Evolutionary conservation across 331 rosid genomes (phyloP).

Genomic region (Erythrophleum ivorense): DNA sequence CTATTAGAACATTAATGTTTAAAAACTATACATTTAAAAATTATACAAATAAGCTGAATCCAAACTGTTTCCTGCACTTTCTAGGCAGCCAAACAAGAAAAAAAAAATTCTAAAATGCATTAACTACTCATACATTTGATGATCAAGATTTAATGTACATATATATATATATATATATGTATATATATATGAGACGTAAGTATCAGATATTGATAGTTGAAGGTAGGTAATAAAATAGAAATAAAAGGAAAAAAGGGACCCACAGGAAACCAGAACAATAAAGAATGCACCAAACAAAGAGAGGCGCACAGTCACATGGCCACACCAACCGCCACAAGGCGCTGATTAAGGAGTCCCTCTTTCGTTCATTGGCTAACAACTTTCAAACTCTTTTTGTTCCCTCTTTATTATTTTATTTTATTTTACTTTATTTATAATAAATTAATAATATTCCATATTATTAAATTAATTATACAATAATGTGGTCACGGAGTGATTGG

Average conservation of each 20-base stretch:
- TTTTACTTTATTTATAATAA: neutral
- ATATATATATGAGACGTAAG: too few relatives aligned
- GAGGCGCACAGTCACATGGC: conserved; percentile 45
- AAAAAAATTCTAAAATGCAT: too few relatives aligned
- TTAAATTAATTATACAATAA: neutral
- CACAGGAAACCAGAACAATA: conserved; percentile 21
- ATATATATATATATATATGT: too few relatives aligned
- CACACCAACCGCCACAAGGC: conserved; percentile 37
- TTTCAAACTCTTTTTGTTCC: neutral
- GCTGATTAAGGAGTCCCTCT: conserved; percentile 47
- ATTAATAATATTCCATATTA: too few relatives aligned
- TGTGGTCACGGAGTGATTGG: conserved; percentile 21
- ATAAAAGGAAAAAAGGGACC: conserved; percentile 25
- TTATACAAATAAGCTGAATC: too few relatives aligned
- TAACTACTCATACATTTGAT: too few relatives aligned
- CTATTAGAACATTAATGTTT: too few relatives aligned
- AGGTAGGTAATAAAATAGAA: neutral
- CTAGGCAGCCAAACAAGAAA: conserved; percentile 6
- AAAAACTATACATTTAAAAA: too few relatives aligned
- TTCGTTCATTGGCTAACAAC: conserved; percentile 35
- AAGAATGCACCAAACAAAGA: conserved; percentile 36
- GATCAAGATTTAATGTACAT: too few relatives aligned
- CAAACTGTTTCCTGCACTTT: conserved; percentile 8
- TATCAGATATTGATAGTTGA: too few relatives aligned
- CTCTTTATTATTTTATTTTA: neutral